Base-by-base conservation (phyloP, 768 basidiomycete species). In the Mycena vulgaris region DNA sequence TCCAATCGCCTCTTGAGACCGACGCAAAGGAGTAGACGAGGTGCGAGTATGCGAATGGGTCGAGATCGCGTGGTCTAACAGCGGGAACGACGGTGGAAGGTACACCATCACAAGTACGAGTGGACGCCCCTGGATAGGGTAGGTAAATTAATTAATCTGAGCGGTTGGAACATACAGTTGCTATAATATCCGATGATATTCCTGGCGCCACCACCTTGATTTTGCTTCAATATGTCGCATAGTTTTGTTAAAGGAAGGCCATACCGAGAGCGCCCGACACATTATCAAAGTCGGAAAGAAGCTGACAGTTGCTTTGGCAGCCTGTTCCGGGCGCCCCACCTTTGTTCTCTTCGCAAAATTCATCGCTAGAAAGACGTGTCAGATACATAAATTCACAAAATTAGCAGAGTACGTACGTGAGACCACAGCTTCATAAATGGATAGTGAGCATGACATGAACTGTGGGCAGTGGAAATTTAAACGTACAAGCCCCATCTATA, bases 221-320 rank as follows among this genome's bases (percentile, higher is more conserved):
- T 19, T 25, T 16, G 27, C 28, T 25, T 52, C 25, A 52, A 52
- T 25, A 52, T 30, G 51, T 17, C 28, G 31, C 28, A 27, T 31
- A 28, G 2, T 52, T 5, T n/a, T n/a, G 28, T 27, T 16, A 52
- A 30, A 31, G 19, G 51, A 52, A 30, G 25, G 28, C 14, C 21
- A 17, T 52, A 52, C 51, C 51, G 51, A 52, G 51, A 37, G 48
- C 23, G 35, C 48, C 35, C 8, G 21, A 16, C 10, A 52, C 51
- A 30, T 25, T 52, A 52, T 52, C 30, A 35, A 45, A 33, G 51
- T 21, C 35, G 23, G 48, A 55, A 14, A 40, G 55, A 57, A 35
- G 27, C 52, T 47, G 47, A 49, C 66, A 67, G 66, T 58, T 66
- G 53, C 66, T 63, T 56, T 53, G 64, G 45, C 64, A 66, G 13